A percentile compares a stretch with the other conserved stretches of the same genome.
phyloP scores from a whole-genome alignment of 2,329 filamentous ascomycete species.

The Amylocarpus encephaloides region DNA sequence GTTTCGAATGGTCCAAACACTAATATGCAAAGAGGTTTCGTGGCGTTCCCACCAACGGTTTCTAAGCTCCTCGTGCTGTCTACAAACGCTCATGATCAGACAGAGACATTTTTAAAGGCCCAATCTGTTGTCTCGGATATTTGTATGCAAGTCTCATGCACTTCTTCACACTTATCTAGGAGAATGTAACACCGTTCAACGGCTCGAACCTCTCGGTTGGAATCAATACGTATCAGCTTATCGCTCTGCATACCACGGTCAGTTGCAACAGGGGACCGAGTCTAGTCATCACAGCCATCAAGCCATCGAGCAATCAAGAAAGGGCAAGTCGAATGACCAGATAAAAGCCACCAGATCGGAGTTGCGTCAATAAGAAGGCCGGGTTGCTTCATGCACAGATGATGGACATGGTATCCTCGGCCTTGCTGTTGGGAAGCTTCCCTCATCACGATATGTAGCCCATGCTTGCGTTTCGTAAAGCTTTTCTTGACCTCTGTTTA shows the following conservation, averaged over 20 bases:
- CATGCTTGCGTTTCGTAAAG: background rate
- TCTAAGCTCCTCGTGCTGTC: no score
- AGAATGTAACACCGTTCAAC: no score
- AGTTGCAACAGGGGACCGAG: background rate
- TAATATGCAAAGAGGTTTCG: no score
- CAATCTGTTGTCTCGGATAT: no score
- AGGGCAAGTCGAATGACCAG: background rate
- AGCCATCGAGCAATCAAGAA: conserved; percentile 3
- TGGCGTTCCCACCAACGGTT: no score
- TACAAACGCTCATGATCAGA: no score
- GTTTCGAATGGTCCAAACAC: no score
- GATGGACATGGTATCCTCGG: background rate
- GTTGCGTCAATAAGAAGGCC: background rate
- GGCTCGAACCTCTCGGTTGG: background rate
- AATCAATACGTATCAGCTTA: conserved; percentile 3
- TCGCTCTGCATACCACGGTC: background rate
- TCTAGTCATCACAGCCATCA: background rate
- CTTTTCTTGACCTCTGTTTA: background rate
- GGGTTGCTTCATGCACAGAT: background rate
- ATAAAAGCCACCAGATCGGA: background rate
- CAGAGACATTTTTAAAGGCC: no score
- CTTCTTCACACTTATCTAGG: background rate
- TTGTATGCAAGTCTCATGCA: no score
- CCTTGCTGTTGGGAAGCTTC: background rate
- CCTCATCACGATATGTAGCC: background rate